Evolutionary conservation across 495 filamentous ascomycete species (phyloP).

Genomic region (Cercophora newfieldiana): DNA sequence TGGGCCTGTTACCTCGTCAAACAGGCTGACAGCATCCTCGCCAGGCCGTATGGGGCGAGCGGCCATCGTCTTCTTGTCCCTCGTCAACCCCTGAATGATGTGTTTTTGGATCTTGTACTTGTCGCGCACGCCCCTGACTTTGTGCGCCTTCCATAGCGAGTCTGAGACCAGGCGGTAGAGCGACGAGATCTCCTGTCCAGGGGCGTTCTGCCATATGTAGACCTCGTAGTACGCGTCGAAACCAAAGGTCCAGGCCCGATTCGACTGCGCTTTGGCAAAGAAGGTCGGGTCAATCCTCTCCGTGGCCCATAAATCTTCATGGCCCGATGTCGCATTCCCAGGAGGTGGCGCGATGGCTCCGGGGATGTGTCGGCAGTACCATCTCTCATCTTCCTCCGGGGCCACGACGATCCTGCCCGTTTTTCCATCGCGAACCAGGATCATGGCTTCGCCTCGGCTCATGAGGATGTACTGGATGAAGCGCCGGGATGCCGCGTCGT

Average conservation of each 20-base stretch:
- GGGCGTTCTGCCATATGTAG: conserved; percentile 51
- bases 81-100: conserved; percentile 41
- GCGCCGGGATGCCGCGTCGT: conserved; percentile 49
- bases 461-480: conserved; percentile 52
- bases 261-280: conserved; percentile 41
- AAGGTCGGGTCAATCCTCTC: conserved; percentile 43
- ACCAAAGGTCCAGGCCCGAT: conserved; percentile 46
- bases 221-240: conserved; percentile 55
- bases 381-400: conserved; percentile 45
- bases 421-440: conserved; percentile 51
- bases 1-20: conserved; percentile 12
- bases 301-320: conserved; percentile 31
- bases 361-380: conserved; percentile 47
- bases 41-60: conserved; percentile 43
- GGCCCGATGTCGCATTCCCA: conserved; percentile 17
- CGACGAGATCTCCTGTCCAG: conserved; percentile 24
- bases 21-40: conserved; percentile 34
- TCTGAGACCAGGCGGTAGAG: conserved; percentile 18
- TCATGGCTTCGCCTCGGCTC: conserved; percentile 41
- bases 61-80: conserved; percentile 39
- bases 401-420: conserved; percentile 47
- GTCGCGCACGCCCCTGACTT: conserved; percentile 31
- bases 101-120: conserved; percentile 35
- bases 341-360: conserved; percentile 42
- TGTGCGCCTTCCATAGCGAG: conserved; percentile 34